Conservation (phyloP, 2,329 filamentous ascomycete genomes). For the Pseudogymnoascus sp. region DNA sequence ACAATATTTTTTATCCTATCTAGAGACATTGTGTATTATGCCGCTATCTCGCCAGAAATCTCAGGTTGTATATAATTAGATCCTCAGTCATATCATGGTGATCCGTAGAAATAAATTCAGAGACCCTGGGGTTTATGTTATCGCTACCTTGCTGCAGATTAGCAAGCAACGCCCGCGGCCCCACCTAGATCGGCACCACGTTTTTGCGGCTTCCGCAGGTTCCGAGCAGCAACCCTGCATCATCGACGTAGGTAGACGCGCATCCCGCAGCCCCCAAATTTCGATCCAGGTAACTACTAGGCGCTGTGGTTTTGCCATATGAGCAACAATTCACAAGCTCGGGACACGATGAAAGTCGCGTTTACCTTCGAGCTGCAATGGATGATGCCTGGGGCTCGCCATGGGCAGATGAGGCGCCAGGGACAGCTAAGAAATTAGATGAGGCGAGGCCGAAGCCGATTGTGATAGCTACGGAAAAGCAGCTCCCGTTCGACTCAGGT, state of each 20-base stretch:
- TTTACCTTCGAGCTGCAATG: constrained; percentile 24
- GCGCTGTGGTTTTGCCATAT: neutral
- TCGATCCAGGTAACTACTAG: neutral
- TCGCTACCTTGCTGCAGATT: constrained; percentile 6
- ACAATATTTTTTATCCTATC: constrained; percentile 69
- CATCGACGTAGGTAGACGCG: constrained; percentile 5
- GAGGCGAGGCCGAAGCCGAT: constrained; percentile 10
- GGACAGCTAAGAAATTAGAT: constrained; percentile 13
- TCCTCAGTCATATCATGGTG: neutral
- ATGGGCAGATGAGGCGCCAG: constrained; percentile 30
- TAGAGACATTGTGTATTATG: constrained; percentile 49
- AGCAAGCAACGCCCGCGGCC: constrained; percentile 4
- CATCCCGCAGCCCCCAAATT: neutral
- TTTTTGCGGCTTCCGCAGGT: constrained; percentile 4
- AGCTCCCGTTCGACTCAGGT: constrained; percentile 17
- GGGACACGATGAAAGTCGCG: neutral
- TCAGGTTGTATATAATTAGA: neutral
- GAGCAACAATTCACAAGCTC: neutral
- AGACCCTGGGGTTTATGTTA: constrained; percentile 8
- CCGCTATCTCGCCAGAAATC: neutral
- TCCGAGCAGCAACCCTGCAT: neutral
- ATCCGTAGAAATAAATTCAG: neutral
- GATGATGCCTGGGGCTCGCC: constrained; percentile 34
- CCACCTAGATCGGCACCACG: constrained; percentile 4
- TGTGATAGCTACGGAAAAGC: constrained; percentile 17